Conservation (phyloP, 192 early-diverging fungal species). For the Backusella mclennaniae region DNA sequence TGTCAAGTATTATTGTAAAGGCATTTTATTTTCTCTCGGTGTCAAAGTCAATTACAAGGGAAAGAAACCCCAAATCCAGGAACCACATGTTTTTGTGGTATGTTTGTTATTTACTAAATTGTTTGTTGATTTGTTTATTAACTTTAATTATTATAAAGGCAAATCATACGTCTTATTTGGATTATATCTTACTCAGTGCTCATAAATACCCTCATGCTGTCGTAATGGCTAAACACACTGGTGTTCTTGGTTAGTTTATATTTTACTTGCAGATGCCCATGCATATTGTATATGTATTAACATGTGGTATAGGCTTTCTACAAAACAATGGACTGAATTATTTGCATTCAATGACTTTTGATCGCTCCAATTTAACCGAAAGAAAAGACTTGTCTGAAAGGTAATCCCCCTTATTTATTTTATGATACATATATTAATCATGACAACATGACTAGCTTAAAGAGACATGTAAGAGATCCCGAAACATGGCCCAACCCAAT, state of each 20-base stretch:
- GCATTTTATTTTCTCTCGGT: slow-evolving; percentile 23
- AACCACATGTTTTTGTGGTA: slow-evolving; percentile 32
- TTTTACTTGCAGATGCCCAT: not conserved
- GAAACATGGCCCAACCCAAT: slow-evolving; percentile 29
- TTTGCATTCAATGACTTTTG: slow-evolving; percentile 27
- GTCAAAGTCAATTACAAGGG: slow-evolving; percentile 13
- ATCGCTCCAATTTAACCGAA: slow-evolving; percentile 16
- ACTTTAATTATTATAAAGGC: slow-evolving; percentile 14
- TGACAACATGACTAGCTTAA: slow-evolving; percentile 8
- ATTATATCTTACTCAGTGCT: slow-evolving; percentile 30
- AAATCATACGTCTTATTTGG: slow-evolving; percentile 29
- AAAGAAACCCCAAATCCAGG: slow-evolving; percentile 10
- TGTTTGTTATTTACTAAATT: not conserved
- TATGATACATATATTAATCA: not conserved
- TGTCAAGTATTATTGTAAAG: slow-evolving; percentile 27
- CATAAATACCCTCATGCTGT: slow-evolving; percentile 28
- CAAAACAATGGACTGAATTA: slow-evolving; percentile 31
- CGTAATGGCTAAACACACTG: slow-evolving; percentile 22
- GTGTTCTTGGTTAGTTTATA: slow-evolving; percentile 18
- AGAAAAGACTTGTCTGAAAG: slow-evolving; percentile 12
- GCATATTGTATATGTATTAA: not conserved
- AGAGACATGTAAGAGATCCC: slow-evolving; percentile 16
- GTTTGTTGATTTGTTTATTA: not conserved
- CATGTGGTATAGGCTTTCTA: slow-evolving; percentile 13
- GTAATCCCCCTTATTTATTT: not conserved